Conservation (phyloP, 2,329 filamentous ascomycete species). For the Pseudocercospora crystallina region DNA sequence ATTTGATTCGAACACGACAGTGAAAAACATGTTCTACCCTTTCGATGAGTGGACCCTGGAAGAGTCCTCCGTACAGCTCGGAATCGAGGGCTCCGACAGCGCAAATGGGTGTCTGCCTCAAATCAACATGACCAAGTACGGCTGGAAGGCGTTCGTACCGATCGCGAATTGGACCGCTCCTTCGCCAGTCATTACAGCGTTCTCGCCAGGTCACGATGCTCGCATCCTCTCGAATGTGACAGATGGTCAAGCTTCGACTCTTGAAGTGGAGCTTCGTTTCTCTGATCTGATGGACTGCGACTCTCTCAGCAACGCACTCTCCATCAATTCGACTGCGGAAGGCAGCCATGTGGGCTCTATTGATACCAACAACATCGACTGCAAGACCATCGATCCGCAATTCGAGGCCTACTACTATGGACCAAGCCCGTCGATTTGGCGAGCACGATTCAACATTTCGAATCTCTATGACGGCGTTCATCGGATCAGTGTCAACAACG, state of each 20-base stretch:
- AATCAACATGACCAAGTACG: constrained; percentile 56
- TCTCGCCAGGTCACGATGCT: constrained; percentile 61
- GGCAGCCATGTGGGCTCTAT: constrained; percentile 46
- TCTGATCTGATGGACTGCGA: constrained; percentile 62
- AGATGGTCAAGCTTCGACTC: constrained; percentile 33
- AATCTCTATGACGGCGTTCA: constrained; percentile 63
- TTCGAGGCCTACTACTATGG: constrained; percentile 47
- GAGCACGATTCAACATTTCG: constrained; percentile 52
- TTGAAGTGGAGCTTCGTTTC: constrained; percentile 58
- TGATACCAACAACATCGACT: constrained; percentile 47
- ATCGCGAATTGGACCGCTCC: constrained; percentile 51
- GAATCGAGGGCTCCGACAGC: constrained; percentile 48
- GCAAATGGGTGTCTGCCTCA: constrained; percentile 57
- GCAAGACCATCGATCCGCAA: constrained; percentile 41
- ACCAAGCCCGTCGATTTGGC: constrained; percentile 56
- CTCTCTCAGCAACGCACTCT: constrained; percentile 51
- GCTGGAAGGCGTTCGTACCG: constrained; percentile 62
- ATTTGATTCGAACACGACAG: constrained; percentile 54
- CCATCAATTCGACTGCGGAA: constrained; percentile 55
- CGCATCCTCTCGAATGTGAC: constrained; percentile 52
- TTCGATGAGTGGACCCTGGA: constrained; percentile 58
- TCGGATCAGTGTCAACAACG: constrained; percentile 57
- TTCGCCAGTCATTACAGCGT: constrained; percentile 59
- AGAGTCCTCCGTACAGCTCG: constrained; percentile 46
- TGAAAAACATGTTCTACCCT: constrained; percentile 64